Base-by-base conservation (phyloP, 1,284 basidiomycete species). In the Puccinia triticina region DNA sequence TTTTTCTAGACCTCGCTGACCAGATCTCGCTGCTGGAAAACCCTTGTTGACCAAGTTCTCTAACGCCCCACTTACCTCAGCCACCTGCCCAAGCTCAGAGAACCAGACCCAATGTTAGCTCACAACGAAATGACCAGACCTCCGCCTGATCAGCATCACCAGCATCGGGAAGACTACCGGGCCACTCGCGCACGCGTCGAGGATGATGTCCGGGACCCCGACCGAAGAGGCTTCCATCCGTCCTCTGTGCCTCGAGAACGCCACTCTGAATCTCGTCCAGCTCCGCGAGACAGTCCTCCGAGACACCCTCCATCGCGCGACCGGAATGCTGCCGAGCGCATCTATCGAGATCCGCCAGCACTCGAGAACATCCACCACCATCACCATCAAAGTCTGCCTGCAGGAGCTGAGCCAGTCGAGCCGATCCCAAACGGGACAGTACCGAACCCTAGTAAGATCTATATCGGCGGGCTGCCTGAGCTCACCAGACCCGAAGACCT, bases 391-490 rank as follows among this genome's bases (percentile, higher is more conserved):
- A n/a, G n/a, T n/a, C 59, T 59, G 46, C 61, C 77, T 34, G 23
- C 46, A 23, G 59, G 32, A 69, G 29, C 77, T 53, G 48, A 66
- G 18, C 40, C 16, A 29, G 32, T 29, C 23, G 48, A 50, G 12
- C 4, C 64, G 29, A 48, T 32, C 34, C 61, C 23, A 12, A 40
- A 50, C 50, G 18, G 29, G n/a, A 26, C 59, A 23, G 23, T 69
- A 43, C 59, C 64, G 11, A 78, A 94, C 92, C 92, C 92, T 88
- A 93, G 93, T 89, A 94, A 94, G 89, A 92, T 94, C 87, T 94
- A 94, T 87, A 91, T 94, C 86, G 93, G 93, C 86, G 93, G 93
- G 84, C 90, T 94, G 84, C 93, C 93, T 83, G 92, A 93, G 88
- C 90, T 93, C 85, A 94, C 93, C 78, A 91, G 92, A 84, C 90